Evolutionary conservation across 2,329 filamentous ascomycete genomes (phyloP), one percentile per base, ranked within the genome.

Genomic region (Aspergillus ibericus): DNA sequence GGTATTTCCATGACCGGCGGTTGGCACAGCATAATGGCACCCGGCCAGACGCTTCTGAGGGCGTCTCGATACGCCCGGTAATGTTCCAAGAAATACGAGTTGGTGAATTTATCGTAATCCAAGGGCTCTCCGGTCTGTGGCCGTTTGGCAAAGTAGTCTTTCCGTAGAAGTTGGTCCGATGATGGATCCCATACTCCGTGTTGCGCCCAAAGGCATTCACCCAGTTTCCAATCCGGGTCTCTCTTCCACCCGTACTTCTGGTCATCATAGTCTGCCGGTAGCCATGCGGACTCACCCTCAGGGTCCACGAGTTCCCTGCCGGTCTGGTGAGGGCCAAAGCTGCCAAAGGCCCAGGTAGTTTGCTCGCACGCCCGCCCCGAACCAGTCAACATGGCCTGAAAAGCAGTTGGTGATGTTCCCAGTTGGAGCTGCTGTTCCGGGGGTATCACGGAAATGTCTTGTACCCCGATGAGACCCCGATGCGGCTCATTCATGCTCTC

Each of bases 401-500:
- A 99, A 60, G 92, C 89, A 4, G 95, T 98, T 22, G 95, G 95
- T 22, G 89, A 92, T 4, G 93, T 96, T 15, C 93, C 92, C 72
- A 98, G 96, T 70, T 96, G 92, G 51, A 98, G 79, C 52, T 93
- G 91, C 70, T 98, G 93, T 59, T 96, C 92, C 58, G 85, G 84
- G 1, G 95, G 95, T 54, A 97, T 89, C 9, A 85, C 82, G 18
- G 88, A 89, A 52, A 99, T 81, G 71, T 98, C 92, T 59, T 87
- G 83, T 70, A 91, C 89, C 12, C 93, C 93, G 49, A 96, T 86
- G 71, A 97, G 81, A 22, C 96, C 93, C 70, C 90, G 85, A 74
- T 96, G 95, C 1, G 95, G 95, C 76, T 99, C 95, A 70, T 99
- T 99, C 75, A 98, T 81, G 69, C 88, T 96, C 79, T 99, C 95